phyloP scores from a whole-genome alignment of 768 basidiomycete species.

The Daedalea quercina region DNA sequence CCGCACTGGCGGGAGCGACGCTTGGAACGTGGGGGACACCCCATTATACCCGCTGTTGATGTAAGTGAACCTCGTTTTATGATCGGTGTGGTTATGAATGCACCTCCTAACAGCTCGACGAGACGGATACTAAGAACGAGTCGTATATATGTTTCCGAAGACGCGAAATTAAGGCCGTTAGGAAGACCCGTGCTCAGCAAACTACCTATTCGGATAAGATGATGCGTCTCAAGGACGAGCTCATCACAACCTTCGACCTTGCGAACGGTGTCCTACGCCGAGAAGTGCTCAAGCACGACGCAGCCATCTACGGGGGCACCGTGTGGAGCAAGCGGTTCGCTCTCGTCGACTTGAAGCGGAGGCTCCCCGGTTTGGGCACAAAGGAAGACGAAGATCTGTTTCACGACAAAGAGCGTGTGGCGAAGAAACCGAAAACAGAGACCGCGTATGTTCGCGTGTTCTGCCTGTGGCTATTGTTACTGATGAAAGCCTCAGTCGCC shows the following conservation, averaged over 20 bases:
- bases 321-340: slow-evolving; percentile 78
- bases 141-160: slow-evolving; percentile 97
- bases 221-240: slow-evolving; percentile 69
- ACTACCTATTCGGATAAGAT: slow-evolving; percentile 87
- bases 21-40: slow-evolving; percentile 69
- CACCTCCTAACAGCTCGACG: slow-evolving; percentile 56
- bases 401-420: slow-evolving; percentile 61
- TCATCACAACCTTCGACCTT: slow-evolving; percentile 66
- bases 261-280: slow-evolving; percentile 63
- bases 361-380: slow-evolving; percentile 51
- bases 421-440: slow-evolving; percentile 47
- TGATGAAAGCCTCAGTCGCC: slow-evolving; percentile 27
- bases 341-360: slow-evolving; percentile 75
- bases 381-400: slow-evolving; percentile 69
- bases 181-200: slow-evolving; percentile 92
- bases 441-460: slow-evolving; percentile 17
- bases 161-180: slow-evolving; percentile 87
- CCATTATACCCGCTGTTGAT: slow-evolving; percentile 84
- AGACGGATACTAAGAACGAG: slow-evolving; percentile 82
- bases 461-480: background rate
- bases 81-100: background rate
- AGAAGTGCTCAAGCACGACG: slow-evolving; percentile 70
- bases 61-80: slow-evolving; percentile 37
- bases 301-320: slow-evolving; percentile 45
- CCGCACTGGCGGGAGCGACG: slow-evolving; percentile 89